phyloP scores from a whole-genome alignment of 2,329 filamentous ascomycete species.

The Aspergillus proliferans region DNA sequence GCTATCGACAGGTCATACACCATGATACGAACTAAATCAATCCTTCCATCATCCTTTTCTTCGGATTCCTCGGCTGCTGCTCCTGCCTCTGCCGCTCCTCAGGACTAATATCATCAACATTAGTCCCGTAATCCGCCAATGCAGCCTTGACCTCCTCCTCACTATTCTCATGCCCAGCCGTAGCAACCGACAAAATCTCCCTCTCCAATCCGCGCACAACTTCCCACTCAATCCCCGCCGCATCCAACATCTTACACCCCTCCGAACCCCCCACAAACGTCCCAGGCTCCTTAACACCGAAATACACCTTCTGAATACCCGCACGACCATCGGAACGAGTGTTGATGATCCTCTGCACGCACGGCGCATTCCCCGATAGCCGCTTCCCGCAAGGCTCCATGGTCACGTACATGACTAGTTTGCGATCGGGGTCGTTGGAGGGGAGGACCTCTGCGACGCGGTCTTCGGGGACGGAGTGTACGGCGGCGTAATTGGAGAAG shows the following conservation, averaged over 20 bases:
- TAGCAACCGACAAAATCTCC: constrained; percentile 76
- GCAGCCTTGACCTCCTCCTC: constrained; percentile 24
- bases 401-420: constrained; percentile 74
- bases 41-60: constrained; percentile 44
- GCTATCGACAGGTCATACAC: neutral
- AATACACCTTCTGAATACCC: constrained; percentile 70
- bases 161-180: constrained; percentile 62
- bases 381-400: constrained; percentile 57
- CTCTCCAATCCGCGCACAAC: constrained; percentile 69
- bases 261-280: constrained; percentile 82
- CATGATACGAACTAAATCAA: neutral
- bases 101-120: constrained; percentile 32
- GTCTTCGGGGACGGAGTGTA: constrained; percentile 30
- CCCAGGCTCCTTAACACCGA: constrained; percentile 82
- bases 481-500: constrained; percentile 58
- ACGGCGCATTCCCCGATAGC: constrained; percentile 42
- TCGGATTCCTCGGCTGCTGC: constrained; percentile 36
- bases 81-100: constrained; percentile 35
- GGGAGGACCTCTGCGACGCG: constrained; percentile 37
- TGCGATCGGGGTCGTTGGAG: constrained; percentile 32
- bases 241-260: constrained; percentile 63
- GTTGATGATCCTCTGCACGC: constrained; percentile 69
- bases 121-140: constrained; percentile 25
- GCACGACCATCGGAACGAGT: constrained; percentile 44
- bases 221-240: constrained; percentile 66